Conservation (phyloP, 1,139 yeast genomes). For the Yamadazyma aaseri region DNA sequence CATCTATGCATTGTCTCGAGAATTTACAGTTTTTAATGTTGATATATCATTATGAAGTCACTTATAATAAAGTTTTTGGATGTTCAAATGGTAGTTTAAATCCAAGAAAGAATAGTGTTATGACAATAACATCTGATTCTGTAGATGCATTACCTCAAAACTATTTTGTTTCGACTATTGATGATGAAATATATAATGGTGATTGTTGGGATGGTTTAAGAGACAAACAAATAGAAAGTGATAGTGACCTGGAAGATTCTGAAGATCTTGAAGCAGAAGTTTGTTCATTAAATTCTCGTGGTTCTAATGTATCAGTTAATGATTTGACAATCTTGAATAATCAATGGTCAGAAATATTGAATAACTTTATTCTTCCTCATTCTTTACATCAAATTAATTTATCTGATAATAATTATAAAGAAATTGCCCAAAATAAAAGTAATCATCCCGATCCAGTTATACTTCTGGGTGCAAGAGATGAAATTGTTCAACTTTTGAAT, state of each 20-base stretch:
- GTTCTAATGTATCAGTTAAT: not conserved
- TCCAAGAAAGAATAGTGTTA: slow-evolving; percentile 6
- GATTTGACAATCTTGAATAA: slow-evolving; percentile 4
- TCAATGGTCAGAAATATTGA: slow-evolving; percentile 30
- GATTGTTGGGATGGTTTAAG: slow-evolving; percentile 31
- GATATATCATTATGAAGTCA: slow-evolving; percentile 43
- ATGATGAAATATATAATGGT: slow-evolving; percentile 23
- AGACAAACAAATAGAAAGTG: slow-evolving; percentile 20
- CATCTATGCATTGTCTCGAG: slow-evolving; percentile 42
- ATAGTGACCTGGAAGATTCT: slow-evolving; percentile 12
- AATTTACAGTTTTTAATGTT: slow-evolving; percentile 46
- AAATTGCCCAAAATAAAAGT: slow-evolving; percentile 23
- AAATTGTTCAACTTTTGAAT: slow-evolving; percentile 40
- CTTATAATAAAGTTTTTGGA: slow-evolving; percentile 12
- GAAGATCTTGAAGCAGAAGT: slow-evolving; percentile 4
- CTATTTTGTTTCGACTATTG: slow-evolving; percentile 33
- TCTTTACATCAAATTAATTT: slow-evolving; percentile 48
- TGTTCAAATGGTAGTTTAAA: slow-evolving; percentile 4
- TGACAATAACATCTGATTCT: slow-evolving; percentile 12
- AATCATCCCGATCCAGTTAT: slow-evolving; percentile 39
- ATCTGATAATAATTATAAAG: slow-evolving; percentile 32
- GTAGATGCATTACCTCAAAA: slow-evolving; percentile 25
- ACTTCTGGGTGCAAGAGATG: slow-evolving; percentile 42
- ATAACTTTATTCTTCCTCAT: slow-evolving; percentile 28
- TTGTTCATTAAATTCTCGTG: slow-evolving; percentile 7